These are phyloP conservation scores for Cornus suecica DNA, from an alignment of 148 eudicot genomes.

Conservation along the genomic window DNA sequence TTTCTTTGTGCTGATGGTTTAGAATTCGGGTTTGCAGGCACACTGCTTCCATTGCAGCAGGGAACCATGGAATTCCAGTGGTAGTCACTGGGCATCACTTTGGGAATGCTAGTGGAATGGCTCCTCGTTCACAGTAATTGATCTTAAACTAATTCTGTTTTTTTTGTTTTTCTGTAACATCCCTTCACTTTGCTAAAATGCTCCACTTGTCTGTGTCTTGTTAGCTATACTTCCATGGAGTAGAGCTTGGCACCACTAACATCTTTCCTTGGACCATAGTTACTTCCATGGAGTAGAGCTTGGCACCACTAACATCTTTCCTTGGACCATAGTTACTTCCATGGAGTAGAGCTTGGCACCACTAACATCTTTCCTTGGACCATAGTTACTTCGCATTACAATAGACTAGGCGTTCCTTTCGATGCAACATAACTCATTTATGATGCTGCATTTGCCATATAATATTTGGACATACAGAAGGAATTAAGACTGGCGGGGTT, in stretches of 20 bases:
- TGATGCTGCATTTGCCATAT: not conserved
- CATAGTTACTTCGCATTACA: not conserved
- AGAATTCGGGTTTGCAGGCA: slow-evolving; percentile 45
- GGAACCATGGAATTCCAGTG: slow-evolving; percentile 95
- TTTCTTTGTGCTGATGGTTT: not conserved
- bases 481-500: not conserved
- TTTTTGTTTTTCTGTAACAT: not conserved
- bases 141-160: slow-evolving; percentile 14
- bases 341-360: not conserved
- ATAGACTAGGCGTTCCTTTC: not conserved
- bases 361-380: not conserved
- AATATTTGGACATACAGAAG: not conserved
- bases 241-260: not conserved
- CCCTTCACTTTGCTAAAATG: not conserved
- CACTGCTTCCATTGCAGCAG: slow-evolving; percentile 94
- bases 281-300: not conserved
- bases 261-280: not conserved
- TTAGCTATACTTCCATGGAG: not conserved
- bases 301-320: not conserved
- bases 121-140: slow-evolving; percentile 97
- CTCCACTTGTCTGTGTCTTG: not conserved
- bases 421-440: not conserved
- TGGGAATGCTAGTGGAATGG: slow-evolving; percentile 99
- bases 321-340: not conserved
- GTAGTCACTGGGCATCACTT: slow-evolving; percentile 85